These are phyloP conservation scores for Solanum hybrid DNA, from an alignment of 305 asterid species.

Conservation along the genomic window DNA sequence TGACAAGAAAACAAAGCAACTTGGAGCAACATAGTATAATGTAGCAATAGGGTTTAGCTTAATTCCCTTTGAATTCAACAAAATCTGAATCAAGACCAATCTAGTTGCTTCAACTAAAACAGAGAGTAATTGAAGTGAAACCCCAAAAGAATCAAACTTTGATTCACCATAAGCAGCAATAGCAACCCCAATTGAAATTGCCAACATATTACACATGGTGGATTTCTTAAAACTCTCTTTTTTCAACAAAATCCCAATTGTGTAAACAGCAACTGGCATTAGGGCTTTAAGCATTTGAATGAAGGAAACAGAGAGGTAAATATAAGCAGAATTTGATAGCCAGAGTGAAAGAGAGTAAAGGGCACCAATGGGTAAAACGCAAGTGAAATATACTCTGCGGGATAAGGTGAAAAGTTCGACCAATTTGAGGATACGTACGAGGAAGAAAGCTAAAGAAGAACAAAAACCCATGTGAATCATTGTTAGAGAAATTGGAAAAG, in stretches of 20 bases:
- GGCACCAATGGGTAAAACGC: conserved; percentile 64
- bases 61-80: conserved; percentile 54
- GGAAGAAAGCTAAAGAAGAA: conserved; percentile 56
- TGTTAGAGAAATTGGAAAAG: conserved; percentile 67
- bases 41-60: conserved; percentile 56
- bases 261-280: conserved; percentile 73
- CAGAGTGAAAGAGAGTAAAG: conserved; percentile 63
- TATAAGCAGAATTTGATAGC: conserved; percentile 79
- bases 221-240: conserved; percentile 35
- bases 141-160: conserved; percentile 58
- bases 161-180: conserved; percentile 78
- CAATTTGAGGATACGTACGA: conserved; percentile 45
- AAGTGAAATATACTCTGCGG: conserved; percentile 51
- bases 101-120: conserved; percentile 65
- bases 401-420: conserved; percentile 57
- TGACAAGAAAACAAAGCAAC: conserved; percentile 45
- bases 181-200: conserved; percentile 66
- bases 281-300: conserved; percentile 72
- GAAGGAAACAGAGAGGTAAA: conserved; percentile 68
- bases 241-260: conserved; percentile 39
- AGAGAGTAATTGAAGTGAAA: conserved; percentile 49
- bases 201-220: conserved; percentile 56
- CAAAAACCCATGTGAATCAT: conserved; percentile 74
- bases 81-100: conserved; percentile 59
- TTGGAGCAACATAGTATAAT: conserved; percentile 63